Evolutionary conservation across 306 rosid genomes (phyloP), one percentile per base, ranked within the genome.

Genomic region (Macrotyloma uniflorum): DNA sequence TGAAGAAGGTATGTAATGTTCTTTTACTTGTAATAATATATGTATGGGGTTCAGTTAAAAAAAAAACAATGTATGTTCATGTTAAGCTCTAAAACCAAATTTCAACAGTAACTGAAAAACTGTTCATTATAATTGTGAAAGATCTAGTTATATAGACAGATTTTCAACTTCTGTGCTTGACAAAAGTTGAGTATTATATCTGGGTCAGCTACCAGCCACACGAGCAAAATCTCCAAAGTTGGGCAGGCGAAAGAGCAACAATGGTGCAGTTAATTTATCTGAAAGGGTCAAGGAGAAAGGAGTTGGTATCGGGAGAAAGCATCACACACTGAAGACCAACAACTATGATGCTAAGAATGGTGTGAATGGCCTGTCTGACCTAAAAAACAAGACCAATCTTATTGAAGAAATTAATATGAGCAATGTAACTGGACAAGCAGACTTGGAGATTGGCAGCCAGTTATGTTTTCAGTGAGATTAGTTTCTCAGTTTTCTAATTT

Each of bases 191-290:
- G 75, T 74, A 50, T 5, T 67, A 40, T 83, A 76, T 74, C 57
- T 87, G 68, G 33, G 10, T 35, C 88, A 96, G 98, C 88, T 75
- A 45, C 98, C 99, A 68, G 94, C 99, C 3, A 93, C 99, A 33
- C 98, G 99, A 50, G 97, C 97, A 45, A 96, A 89, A 86, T 93
- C 99, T 46, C 98, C 99, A 68, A 96, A 93, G 85, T 91, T 96
- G 74, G 98, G 99, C 69, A 85, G 97, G 69, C 89, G 90, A 75
- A 96, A 93, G 89, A 88, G 89, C 84, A 80, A 74, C 84, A 80
- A 61, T 43, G 86, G 86, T 67, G 75, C 87, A 5, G 80, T 77
- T 76, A 72, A 72, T 74, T 57, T 67, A 79, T 78, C 87, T 57
- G 84, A 72, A 33, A 83, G 76, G 75, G 73, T 55, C 70, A 79